Base-by-base conservation (phyloP, 1,284 basidiomycete genomes). In the Neotropicomus parvogracilis region DNA sequence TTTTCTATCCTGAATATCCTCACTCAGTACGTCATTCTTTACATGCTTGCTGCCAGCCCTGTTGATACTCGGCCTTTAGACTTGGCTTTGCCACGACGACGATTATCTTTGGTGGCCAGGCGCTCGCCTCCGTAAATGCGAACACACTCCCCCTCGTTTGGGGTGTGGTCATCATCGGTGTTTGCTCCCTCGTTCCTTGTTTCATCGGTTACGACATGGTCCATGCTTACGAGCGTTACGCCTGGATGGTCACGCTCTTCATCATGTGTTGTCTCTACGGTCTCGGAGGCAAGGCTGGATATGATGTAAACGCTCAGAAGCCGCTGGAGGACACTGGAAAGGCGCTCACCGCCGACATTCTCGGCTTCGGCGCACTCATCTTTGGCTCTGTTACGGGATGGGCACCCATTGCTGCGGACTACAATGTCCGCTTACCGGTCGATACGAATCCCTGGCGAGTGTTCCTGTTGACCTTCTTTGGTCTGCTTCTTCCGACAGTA, bases 1-100 rank as follows among this genome's bases (percentile, higher is more conserved):
- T 80, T 80, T 56, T 76, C 79, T 8, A 54, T 84, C 40, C 60
- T 84, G 8, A 83, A 81, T 57, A 78, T 82, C 54, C 60, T 81
- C 27, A 78, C 75, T 3, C 77, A 79, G 72, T 79, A 55, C 44
- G 69, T 57, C 6, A 24, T 39, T 24, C 8, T 38, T 40, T n/a
- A n/a, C 8, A 8, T 24, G 24, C 24, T 24, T 8, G 24, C 24
- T 24, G 24, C 24, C 8, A 24, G 24, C 8, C 24, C 24, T 8
- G 24, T 26, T 56, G 36, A 55, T 16, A 13, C 10, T 20, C 10
- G 1, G 3, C 24, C 10, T 13, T 38, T 39, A 77, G 75, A 49
- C 63, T 77, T n/a, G 75, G 75, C 3, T 78, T 75, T 58, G 66
- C 72, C 11, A 68, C 67, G 4, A 70, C 67, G 0, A 65, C 70